Base-by-base conservation (phyloP, 768 basidiomycete species). In the Naganishia randhawae region DNA sequence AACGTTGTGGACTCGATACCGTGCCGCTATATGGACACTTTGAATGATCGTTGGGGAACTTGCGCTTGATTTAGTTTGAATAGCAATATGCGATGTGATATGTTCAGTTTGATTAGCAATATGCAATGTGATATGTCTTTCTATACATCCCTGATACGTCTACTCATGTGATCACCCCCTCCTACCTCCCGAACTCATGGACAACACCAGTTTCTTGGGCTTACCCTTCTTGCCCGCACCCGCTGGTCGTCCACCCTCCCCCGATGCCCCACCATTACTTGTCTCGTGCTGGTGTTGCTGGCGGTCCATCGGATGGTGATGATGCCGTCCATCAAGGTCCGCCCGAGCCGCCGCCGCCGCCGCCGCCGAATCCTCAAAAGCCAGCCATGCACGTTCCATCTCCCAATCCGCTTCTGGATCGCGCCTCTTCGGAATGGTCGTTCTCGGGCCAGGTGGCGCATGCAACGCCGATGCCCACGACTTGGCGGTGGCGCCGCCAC, bases 351-450 rank as follows among this genome's bases (percentile, higher is more conserved):
- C 13, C 11, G 45, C 57, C 22, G 73, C 69, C 52, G 63, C n/a
- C n/a, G n/a, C n/a, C n/a, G n/a, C n/a, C n/a, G n/a, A 66, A 27
- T 69, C 65, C 39, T 73, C 72, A 45, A 76, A 75, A 4, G 75
- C 73, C 25, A 69, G 68, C 77, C 77, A 77, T 9, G 73, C 74
- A 17, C 73, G 71, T 16, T 75, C 74, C 32, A 74, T 71, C 55
- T 77, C 74, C 67, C 68, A 67, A 63, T 77, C 74, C 11, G 70
- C 50, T 52, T 75, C 74, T 10, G 61, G 55, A 19, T 31, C 39
- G 13, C 67, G 48, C 31, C 52, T 32, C n/a, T n/a, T n/a, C 0
- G 50, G 25, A 13, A 65, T 68, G 14, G 63, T 62, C 16, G 71
- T 57, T 11, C 65, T 50, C 10, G 71, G 64, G 33, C 70, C 73